phyloP scores from a whole-genome alignment of 2,329 filamentous ascomycete genomes.

The Parastagonospora avenae region DNA sequence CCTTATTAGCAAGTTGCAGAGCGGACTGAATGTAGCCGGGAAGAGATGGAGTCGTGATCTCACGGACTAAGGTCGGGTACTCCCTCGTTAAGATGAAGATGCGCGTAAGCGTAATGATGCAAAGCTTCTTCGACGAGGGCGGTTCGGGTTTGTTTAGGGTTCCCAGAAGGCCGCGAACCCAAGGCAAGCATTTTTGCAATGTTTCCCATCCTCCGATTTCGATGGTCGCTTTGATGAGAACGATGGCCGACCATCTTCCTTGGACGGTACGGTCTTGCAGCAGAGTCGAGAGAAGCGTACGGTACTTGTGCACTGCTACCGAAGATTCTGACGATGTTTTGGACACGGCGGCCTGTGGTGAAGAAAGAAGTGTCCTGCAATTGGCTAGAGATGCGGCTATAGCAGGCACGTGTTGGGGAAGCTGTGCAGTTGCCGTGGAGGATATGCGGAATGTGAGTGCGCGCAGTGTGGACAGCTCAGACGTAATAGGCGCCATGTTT shows the following conservation, averaged over 20 bases:
- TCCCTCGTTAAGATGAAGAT: constrained; percentile 84
- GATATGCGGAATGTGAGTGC: constrained; percentile 71
- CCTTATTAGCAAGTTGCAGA: constrained; percentile 61
- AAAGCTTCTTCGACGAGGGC: constrained; percentile 73
- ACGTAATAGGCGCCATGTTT: constrained; percentile 32
- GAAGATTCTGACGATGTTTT: constrained; percentile 69
- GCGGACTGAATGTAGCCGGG: constrained; percentile 75
- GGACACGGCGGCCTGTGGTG: constrained; percentile 60
- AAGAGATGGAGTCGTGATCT: constrained; percentile 84
- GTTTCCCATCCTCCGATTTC: constrained; percentile 87
- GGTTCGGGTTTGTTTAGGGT: constrained; percentile 83
- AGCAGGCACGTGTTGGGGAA: constrained; percentile 73
- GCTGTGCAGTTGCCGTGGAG: constrained; percentile 71
- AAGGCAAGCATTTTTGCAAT: constrained; percentile 72
- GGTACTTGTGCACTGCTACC: constrained; percentile 79
- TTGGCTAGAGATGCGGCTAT: constrained; percentile 63
- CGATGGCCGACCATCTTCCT: constrained; percentile 77
- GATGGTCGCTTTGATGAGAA: constrained; percentile 78
- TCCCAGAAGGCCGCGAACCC: constrained; percentile 76
- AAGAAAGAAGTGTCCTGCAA: constrained; percentile 66
- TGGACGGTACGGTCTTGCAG: constrained; percentile 76
- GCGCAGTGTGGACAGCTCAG: constrained; percentile 38
- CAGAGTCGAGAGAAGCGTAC: constrained; percentile 76
- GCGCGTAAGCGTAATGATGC: constrained; percentile 76
- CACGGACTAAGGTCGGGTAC: constrained; percentile 81